A percentile compares a stretch with the other conserved stretches of the same genome.
Evolutionary conservation across 2,329 filamentous ascomycete species (phyloP).

Genomic region (Exutisphaerella laricina): DNA sequence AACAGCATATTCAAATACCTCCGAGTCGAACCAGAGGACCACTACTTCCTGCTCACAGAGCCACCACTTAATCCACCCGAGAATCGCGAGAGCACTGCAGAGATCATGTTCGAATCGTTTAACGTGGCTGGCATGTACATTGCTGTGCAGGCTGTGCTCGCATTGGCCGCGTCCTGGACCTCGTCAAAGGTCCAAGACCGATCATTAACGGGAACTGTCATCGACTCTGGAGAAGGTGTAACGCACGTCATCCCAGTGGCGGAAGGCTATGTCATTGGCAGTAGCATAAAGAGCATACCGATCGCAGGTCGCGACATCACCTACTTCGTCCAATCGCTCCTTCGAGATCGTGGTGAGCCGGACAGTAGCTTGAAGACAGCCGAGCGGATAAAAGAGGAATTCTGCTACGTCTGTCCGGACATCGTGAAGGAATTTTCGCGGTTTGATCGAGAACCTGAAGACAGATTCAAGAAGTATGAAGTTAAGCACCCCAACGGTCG

Average conservation of each 20-base stretch:
- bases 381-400: conserved; percentile 97
- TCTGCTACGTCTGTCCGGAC: conserved; percentile 97
- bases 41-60: conserved; percentile 96
- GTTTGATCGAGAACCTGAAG: conserved; percentile 81
- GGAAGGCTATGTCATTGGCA: conserved; percentile 97
- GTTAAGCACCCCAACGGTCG: conserved; percentile 82
- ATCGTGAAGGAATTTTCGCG: conserved; percentile 97
- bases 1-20: conserved; percentile 99
- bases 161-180: conserved; percentile 95
- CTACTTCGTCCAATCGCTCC: conserved; percentile 94
- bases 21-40: conserved; percentile 94
- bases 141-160: conserved; percentile 93
- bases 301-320: conserved; percentile 98
- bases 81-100: conserved; percentile 97
- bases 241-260: conserved; percentile 98
- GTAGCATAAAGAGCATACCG: conserved; percentile 97
- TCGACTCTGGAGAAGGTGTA: conserved; percentile 97
- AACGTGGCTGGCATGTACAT: conserved; percentile 99
- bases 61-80: conserved; percentile 98
- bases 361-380: conserved; percentile 97
- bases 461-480: conserved; percentile 83
- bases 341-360: conserved; percentile 91
- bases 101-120: conserved; percentile 99
- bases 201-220: conserved; percentile 93
- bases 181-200: conserved; percentile 96